phyloP scores from a whole-genome alignment of 2,329 filamentous ascomycete genomes.

The Aureobasidium sp. region DNA sequence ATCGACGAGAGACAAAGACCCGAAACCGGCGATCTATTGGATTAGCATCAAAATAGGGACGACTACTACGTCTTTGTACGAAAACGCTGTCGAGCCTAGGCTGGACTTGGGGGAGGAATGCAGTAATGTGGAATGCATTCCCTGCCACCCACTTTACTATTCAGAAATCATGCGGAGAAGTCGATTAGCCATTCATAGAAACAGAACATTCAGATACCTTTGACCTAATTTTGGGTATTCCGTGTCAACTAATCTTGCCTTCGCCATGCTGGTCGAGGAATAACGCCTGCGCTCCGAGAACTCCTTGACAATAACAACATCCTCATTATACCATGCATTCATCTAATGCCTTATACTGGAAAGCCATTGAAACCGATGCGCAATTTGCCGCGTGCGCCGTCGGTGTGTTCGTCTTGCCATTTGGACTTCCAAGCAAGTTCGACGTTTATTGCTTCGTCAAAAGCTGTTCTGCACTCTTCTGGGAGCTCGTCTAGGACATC shows the following conservation, averaged over 20 bases:
- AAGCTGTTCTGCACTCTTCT: slow-evolving; percentile 61
- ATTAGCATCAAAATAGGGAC: background rate
- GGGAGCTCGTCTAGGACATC: slow-evolving; percentile 61
- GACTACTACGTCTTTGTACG: background rate
- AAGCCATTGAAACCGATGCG: slow-evolving; percentile 43
- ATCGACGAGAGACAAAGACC: slow-evolving; percentile 1
- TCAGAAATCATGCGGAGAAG: background rate
- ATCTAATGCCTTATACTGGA: slow-evolving; percentile 32
- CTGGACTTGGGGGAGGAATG: background rate
- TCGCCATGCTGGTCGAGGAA: background rate
- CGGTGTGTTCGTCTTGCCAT: slow-evolving; percentile 63
- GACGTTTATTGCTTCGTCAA: slow-evolving; percentile 56
- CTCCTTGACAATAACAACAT: background rate
- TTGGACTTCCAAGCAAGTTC: slow-evolving; percentile 65
- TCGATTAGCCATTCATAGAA: background rate
- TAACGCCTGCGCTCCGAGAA: slow-evolving; percentile 9
- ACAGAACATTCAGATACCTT: slow-evolving; percentile 1
- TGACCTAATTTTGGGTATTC: slow-evolving; percentile 12
- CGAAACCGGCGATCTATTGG: slow-evolving; percentile 6
- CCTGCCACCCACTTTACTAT: background rate
- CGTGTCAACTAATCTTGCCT: slow-evolving; percentile 4
- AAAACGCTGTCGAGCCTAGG: background rate
- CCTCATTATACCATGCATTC: slow-evolving; percentile 6
- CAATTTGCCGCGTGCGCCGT: slow-evolving; percentile 40
- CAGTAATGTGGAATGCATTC: background rate